Percentiles rank a stretch among this genome's conserved stretches.
These are phyloP conservation scores for Pelargonium nanum DNA, from an alignment of 345 rosid species.

Conservation along the genomic window DNA sequence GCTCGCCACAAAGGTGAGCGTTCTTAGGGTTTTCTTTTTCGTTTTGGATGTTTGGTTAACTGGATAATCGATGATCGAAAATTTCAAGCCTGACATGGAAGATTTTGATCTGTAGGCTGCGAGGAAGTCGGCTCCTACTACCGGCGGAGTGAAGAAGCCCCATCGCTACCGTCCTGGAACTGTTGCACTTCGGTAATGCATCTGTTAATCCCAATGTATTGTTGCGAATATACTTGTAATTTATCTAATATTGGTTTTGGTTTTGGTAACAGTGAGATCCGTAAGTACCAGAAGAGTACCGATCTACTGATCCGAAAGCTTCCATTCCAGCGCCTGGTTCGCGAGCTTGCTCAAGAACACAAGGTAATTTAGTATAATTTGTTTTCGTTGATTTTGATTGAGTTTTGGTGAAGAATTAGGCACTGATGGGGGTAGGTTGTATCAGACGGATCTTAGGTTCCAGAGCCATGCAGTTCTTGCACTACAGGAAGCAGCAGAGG, in stretches of 20 bases:
- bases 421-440: not conserved
- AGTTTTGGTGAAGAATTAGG: no score
- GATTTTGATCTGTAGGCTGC: conserved; percentile 50
- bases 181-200: conserved; percentile 47
- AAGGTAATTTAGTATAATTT: no score
- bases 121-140: conserved; percentile 85
- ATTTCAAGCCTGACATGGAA: accelerated
- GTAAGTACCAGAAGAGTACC: conserved; percentile 87
- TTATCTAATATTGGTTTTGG: no score
- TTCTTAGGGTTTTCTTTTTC: no score
- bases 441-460: conserved; percentile 4
- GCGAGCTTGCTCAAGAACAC: conserved; percentile 1
- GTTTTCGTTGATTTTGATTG: no score
- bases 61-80: not conserved
- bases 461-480: conserved; percentile 28
- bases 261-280: conserved; percentile 13
- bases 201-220: no score
- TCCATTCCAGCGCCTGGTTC: conserved; percentile 28
- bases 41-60: not conserved
- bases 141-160: conserved; percentile 91
- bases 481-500: conserved; percentile 88
- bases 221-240: no score
- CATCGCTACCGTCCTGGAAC: conserved; percentile 94
- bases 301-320: conserved; percentile 77
- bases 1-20: conserved; percentile 69